Base-by-base conservation (phyloP, 257 asterid species). In the Vinca minor region DNA sequence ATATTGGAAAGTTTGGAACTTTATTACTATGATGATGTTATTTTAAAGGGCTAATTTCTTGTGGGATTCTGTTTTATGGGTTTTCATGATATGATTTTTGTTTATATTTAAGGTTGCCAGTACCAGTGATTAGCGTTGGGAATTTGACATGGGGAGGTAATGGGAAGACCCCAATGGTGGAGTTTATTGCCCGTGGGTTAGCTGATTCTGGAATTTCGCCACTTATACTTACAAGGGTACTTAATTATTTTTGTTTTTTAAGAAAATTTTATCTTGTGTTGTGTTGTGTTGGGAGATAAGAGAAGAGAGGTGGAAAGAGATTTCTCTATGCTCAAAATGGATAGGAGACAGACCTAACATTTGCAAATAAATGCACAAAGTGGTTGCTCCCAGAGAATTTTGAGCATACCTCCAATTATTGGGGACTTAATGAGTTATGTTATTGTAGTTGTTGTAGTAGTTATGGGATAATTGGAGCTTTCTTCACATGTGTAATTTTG, bases 131-230 rank as follows among this genome's bases (percentile, higher is more conserved):
- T 39, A 81, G 96, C 68, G 95, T 92, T 35, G 98, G 98, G 66
- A 92, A 92, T 81, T 74, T 92, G 83, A 92, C 98, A 25, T 89
- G 98, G 98, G 98, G 98, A 72, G 96, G 98, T 79, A 92, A 88
- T 45, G 98, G 98, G 48, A 92, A 92, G 80, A 92, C 98, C 56
- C 98, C 98, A 1, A 92, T 92, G 96, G 98, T 82, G 65, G 96
- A 89, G 76, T 87, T 78, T 66, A 77, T 92, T 25, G 87, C 98
- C 3, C 84, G 94, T 66, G 78, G 79, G 21, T 75, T 92, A 12
- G 72, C 81, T 34, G 72, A 61, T 73, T 45, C 59, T 13, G 85
- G 85, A 65, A 74, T 81, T 75, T 77, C 93, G 12, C 93, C 98
- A 25, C 95, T 92, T 62, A 82, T 89, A 72, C 89, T 92, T 4